Evolutionary conservation across 805 yeast species (phyloP).

Genomic region (Candida palmyrensis): DNA sequence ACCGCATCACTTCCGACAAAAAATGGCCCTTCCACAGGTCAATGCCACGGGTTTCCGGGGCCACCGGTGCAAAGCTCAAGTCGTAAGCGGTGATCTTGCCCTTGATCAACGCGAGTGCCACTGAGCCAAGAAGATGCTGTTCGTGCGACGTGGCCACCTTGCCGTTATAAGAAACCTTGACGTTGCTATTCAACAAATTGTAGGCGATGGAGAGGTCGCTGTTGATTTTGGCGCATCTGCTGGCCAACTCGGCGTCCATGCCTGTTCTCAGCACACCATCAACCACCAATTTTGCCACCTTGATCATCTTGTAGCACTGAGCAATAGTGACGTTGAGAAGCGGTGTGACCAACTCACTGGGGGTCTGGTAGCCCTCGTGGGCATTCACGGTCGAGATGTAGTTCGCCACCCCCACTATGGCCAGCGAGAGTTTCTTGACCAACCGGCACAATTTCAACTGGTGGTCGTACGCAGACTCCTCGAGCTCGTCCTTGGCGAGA

Average conservation of each 20-base stretch:
- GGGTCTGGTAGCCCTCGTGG: slow-evolving; percentile 3
- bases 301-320: slow-evolving; percentile 30
- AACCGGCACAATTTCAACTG: slow-evolving; percentile 36
- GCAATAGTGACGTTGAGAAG: slow-evolving; percentile 27
- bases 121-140: slow-evolving; percentile 20
- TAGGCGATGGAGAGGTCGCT: slow-evolving; percentile 31
- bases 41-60: slow-evolving; percentile 2
- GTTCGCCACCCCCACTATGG: slow-evolving; percentile 26
- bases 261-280: slow-evolving; percentile 19
- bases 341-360: slow-evolving; percentile 19
- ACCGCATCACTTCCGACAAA: slow-evolving; percentile 16
- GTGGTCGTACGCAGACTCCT: slow-evolving; percentile 25
- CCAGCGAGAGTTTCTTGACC: slow-evolving; percentile 26
- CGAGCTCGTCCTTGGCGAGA: slow-evolving; percentile 6
- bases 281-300: slow-evolving; percentile 28
- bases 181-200: slow-evolving; percentile 24
- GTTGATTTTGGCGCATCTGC: slow-evolving; percentile 28
- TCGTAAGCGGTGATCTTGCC: slow-evolving; percentile 20
- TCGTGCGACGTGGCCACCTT: slow-evolving; percentile 1
- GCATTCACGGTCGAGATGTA: slow-evolving; percentile 18
- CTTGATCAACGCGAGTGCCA: slow-evolving; percentile 16
- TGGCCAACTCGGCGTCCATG: slow-evolving; percentile 20
- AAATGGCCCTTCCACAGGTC: slow-evolving; percentile 17
- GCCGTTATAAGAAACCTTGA: slow-evolving; percentile 14
- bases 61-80: slow-evolving; percentile 17